phyloP scores from a whole-genome alignment of 257 asterid species.

The Penstemon davidsonii region DNA sequence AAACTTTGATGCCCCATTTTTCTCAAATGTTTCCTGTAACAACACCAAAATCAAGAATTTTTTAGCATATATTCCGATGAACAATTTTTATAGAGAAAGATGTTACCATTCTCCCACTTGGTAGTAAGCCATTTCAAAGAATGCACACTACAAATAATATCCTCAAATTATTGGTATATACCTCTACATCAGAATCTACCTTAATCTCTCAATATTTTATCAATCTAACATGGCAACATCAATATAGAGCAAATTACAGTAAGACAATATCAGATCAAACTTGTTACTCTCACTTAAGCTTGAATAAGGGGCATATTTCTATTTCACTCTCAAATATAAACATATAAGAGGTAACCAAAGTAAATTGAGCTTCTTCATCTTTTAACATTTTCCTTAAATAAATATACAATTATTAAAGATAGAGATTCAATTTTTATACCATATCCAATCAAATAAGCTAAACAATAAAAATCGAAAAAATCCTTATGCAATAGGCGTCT shows the following conservation, averaged over 20 bases:
- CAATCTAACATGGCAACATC: constrained; percentile 9
- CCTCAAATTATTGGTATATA: constrained; percentile 3
- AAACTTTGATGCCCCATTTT: constrained; percentile 68
- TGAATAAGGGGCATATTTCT: neutral
- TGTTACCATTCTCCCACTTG: neutral
- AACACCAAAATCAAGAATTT: constrained; percentile 21
- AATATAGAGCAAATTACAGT: no score
- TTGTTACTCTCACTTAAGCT: neutral
- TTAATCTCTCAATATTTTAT: constrained; percentile 10
- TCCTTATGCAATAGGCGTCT: neutral
- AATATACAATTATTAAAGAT: constrained; percentile 4
- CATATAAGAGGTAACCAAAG: neutral
- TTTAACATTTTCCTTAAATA: neutral
- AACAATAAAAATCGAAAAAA: neutral
- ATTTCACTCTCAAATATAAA: constrained; percentile 3
- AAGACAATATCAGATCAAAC: neutral
- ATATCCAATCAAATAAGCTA: neutral
- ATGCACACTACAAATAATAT: neutral
- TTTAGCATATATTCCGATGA: neutral
- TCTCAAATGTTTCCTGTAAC: constrained; percentile 71
- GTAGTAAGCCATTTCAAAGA: neutral
- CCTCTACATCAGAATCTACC: constrained; percentile 1
- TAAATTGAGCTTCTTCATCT: constrained; percentile 12
- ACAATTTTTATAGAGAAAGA: neutral
- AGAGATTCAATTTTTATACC: neutral